phyloP scores from a whole-genome alignment of 352 stramenopile genomes.

The Pythium angustatum region DNA sequence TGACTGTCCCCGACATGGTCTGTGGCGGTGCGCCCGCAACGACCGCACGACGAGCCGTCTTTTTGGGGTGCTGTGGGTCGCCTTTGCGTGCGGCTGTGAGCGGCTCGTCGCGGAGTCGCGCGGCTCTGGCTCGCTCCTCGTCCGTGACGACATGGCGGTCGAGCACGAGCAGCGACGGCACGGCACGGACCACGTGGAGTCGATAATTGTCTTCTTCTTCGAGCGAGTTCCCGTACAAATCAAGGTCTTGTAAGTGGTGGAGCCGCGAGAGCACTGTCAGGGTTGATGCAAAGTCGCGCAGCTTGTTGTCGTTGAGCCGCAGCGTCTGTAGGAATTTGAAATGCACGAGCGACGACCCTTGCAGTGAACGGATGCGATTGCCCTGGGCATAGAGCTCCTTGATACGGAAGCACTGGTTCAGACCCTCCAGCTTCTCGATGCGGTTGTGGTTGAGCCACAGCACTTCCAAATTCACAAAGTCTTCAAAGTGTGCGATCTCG shows the following conservation, averaged over 20 bases:
- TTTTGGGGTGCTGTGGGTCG: slow-evolving; percentile 72
- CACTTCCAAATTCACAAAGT: slow-evolving; percentile 87
- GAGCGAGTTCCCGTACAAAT: slow-evolving; percentile 70
- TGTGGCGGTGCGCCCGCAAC: slow-evolving; percentile 42
- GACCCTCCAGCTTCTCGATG: slow-evolving; percentile 60
- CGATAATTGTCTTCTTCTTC: slow-evolving; percentile 76
- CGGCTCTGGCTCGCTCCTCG: slow-evolving; percentile 35
- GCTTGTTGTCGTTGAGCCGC: slow-evolving; percentile 57
- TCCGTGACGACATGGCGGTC: slow-evolving; percentile 61
- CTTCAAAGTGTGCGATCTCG: slow-evolving; percentile 79
- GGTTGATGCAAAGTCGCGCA: slow-evolving; percentile 48
- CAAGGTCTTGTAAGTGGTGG: slow-evolving; percentile 53
- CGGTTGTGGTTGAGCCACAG: slow-evolving; percentile 91
- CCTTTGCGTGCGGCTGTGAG: slow-evolving; percentile 21
- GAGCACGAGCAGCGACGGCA: slow-evolving; percentile 66
- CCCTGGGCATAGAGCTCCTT: slow-evolving; percentile 89
- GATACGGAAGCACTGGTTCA: slow-evolving; percentile 86
- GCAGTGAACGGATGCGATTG: slow-evolving; percentile 73
- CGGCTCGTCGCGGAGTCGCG: slow-evolving; percentile 21
- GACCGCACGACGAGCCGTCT: slow-evolving; percentile 32
- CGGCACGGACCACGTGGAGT: slow-evolving; percentile 54
- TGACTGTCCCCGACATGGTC: slow-evolving; percentile 63
- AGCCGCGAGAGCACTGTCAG: slow-evolving; percentile 37
- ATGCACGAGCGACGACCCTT: slow-evolving; percentile 42
- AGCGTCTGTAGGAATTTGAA: slow-evolving; percentile 76